Percentiles rank a stretch among this genome's conserved stretches.
These are phyloP conservation scores for Ophiostoma sp. DNA, from an alignment of 2,329 filamentous ascomycete species.

Conservation along the genomic window DNA sequence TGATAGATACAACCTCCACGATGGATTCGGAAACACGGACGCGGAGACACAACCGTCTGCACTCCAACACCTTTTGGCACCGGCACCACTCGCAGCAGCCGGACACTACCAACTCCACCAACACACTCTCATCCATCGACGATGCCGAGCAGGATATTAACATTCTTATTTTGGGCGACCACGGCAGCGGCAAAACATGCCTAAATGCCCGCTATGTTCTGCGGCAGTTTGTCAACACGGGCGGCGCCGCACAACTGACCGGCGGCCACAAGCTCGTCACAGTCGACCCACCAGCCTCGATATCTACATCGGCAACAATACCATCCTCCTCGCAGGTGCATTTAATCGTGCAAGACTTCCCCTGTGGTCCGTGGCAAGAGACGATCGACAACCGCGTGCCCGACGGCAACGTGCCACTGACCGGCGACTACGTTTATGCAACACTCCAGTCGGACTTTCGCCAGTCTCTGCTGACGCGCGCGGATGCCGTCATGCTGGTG, in stretches of 20 bases:
- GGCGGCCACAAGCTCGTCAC: conserved; percentile 13
- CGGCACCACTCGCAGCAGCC: conserved; percentile 4
- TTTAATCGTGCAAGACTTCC: conserved; percentile 10
- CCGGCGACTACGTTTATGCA: conserved; percentile 11
- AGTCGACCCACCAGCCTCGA: background rate
- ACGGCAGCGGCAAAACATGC: conserved; percentile 13
- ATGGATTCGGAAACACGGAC: background rate
- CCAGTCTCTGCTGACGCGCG: conserved; percentile 5
- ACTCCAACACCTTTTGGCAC: conserved; percentile 13
- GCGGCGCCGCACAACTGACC: conserved; percentile 10
- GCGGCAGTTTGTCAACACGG: conserved; percentile 10
- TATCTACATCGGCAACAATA: background rate
- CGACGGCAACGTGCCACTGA: background rate
- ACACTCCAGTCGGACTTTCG: conserved; percentile 13
- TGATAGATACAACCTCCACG: background rate
- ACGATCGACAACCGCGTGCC: conserved; percentile 9
- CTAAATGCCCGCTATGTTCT: conserved; percentile 13
- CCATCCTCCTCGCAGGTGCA: background rate
- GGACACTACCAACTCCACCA: background rate
- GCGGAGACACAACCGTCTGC: conserved; percentile 7
- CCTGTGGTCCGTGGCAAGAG: conserved; percentile 8
- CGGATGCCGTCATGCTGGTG: conserved; percentile 16
- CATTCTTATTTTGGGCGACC: conserved; percentile 12
- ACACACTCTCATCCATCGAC: conserved; percentile 6
- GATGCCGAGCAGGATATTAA: conserved; percentile 10